A percentile compares a stretch with the other conserved stretches of the same genome.
phyloP scores from a whole-genome alignment of 2,329 filamentous ascomycete species.

The Macrophomina pseudophaseolina region DNA sequence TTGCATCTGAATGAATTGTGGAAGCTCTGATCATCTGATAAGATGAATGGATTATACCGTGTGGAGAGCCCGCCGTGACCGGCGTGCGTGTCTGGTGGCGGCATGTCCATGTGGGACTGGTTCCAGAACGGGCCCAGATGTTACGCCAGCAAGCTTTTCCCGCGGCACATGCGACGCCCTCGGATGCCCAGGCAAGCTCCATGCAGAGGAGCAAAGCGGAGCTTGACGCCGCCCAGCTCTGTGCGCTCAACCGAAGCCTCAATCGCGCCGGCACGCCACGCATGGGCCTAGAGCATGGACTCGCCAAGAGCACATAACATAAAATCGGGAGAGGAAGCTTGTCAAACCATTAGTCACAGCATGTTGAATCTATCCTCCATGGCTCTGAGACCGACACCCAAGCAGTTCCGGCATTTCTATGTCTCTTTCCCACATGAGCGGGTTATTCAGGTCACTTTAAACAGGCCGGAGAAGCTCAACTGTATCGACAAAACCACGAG shows the following conservation, averaged over 20 bases:
- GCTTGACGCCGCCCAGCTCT: too few species aligned
- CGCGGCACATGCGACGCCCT: neutral
- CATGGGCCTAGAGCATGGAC: neutral
- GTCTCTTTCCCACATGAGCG: slow-evolving; percentile 27
- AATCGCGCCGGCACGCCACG: neutral
- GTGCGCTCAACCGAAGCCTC: too few species aligned
- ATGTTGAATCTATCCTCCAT: neutral
- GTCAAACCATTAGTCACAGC: neutral
- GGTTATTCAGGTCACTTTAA: slow-evolving; percentile 51
- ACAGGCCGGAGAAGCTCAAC: slow-evolving; percentile 49
- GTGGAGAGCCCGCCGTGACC: neutral
- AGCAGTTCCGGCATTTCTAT: slow-evolving; percentile 25
- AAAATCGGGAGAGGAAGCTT: neutral
- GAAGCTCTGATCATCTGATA: neutral
- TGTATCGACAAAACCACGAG: slow-evolving; percentile 47
- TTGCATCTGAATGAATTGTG: too few species aligned
- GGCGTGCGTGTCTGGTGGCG: neutral
- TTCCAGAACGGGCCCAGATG: neutral
- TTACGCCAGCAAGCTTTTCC: neutral
- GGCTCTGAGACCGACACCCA: slow-evolving; percentile 18
- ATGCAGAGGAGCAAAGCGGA: too few species aligned
- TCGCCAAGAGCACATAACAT: too few species aligned
- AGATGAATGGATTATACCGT: neutral
- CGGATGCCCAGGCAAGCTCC: neutral
- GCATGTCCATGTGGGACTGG: neutral